A percentile compares a stretch with the other conserved stretches of the same genome.
Conservation (phyloP, 2,329 filamentous ascomycete species). For the Paracoccidioides brasiliensis region DNA sequence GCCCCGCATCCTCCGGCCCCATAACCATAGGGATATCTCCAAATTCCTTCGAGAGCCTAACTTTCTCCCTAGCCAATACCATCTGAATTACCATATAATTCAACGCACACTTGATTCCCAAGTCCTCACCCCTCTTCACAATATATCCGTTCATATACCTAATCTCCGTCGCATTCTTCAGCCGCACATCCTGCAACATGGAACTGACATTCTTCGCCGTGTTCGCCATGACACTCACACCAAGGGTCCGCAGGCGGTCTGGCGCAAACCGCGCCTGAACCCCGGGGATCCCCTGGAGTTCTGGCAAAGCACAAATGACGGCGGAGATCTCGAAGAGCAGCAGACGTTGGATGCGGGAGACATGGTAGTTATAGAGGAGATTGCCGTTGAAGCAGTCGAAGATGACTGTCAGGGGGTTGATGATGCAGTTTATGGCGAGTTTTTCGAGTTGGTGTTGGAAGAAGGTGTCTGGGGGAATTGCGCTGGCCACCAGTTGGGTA, state of each 20-base stretch:
- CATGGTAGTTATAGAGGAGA: conserved; percentile 52
- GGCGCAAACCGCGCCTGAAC: conserved; percentile 47
- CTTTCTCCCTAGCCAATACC: conserved; percentile 55
- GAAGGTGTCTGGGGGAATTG: conserved; percentile 47
- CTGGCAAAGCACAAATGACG: conserved; percentile 62
- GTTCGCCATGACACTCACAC: conserved; percentile 40
- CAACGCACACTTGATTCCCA: conserved; percentile 57
- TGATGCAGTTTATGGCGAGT: conserved; percentile 59
- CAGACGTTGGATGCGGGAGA: conserved; percentile 53
- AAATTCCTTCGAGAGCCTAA: conserved; percentile 25
- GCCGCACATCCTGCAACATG: conserved; percentile 54
- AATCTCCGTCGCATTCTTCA: conserved; percentile 57
- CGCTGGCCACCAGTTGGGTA: conserved; percentile 48
- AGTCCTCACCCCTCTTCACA: conserved; percentile 53
- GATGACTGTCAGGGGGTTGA: conserved; percentile 70
- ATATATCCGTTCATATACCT: conserved; percentile 86
- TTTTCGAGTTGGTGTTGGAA: conserved; percentile 65
- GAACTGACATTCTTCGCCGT: conserved; percentile 47
- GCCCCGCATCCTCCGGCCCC: neutral
- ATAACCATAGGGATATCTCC: conserved; percentile 22
- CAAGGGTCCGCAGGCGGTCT: conserved; percentile 48
- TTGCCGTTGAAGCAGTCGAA: conserved; percentile 63
- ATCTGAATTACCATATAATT: conserved; percentile 62
- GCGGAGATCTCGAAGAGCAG: conserved; percentile 61
- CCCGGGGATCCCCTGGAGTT: conserved; percentile 51